Percentiles rank a stretch among this genome's conserved stretches.
Evolutionary conservation across 2,329 filamentous ascomycete species (phyloP).

Genomic region (Epichloe glyceriae): DNA sequence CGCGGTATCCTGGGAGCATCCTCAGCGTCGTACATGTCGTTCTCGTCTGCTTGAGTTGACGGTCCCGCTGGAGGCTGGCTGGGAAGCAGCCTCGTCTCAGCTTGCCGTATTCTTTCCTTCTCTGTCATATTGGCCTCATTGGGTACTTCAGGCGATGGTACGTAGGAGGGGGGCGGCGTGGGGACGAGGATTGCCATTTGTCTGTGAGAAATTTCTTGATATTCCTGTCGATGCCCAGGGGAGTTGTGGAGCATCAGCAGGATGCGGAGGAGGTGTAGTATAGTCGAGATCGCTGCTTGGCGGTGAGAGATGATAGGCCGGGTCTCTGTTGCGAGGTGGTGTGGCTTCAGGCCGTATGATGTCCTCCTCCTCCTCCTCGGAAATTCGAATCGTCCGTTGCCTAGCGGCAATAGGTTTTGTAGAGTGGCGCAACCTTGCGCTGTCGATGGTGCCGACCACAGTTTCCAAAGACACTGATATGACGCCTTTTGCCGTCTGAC

Average conservation of each 20-base stretch:
- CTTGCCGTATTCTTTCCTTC: slow-evolving; percentile 66
- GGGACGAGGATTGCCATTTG: slow-evolving; percentile 10
- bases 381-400: slow-evolving; percentile 15
- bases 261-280: slow-evolving; percentile 6
- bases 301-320: slow-evolving; percentile 3
- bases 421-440: slow-evolving; percentile 27
- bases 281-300: slow-evolving; percentile 23
- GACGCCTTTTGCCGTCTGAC: slow-evolving; percentile 80
- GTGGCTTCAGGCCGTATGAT: slow-evolving; percentile 11
- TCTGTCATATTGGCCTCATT: slow-evolving; percentile 57
- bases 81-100: slow-evolving; percentile 68
- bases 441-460: slow-evolving; percentile 76
- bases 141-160: slow-evolving; percentile 47
- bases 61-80: slow-evolving; percentile 48
- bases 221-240: background rate
- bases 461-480: slow-evolving; percentile 78
- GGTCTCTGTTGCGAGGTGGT: slow-evolving; percentile 2
- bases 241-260: slow-evolving; percentile 7
- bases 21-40: slow-evolving; percentile 38
- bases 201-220: slow-evolving; percentile 5
- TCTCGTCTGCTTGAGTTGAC: slow-evolving; percentile 31
- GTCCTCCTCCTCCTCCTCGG: slow-evolving; percentile 15
- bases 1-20: slow-evolving; percentile 19
- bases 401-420: slow-evolving; percentile 12
- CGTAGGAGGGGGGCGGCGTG: slow-evolving; percentile 32